Base-by-base conservation (phyloP, 176 grass and related monocot genomes). In the Tillandsia fasciculata region DNA sequence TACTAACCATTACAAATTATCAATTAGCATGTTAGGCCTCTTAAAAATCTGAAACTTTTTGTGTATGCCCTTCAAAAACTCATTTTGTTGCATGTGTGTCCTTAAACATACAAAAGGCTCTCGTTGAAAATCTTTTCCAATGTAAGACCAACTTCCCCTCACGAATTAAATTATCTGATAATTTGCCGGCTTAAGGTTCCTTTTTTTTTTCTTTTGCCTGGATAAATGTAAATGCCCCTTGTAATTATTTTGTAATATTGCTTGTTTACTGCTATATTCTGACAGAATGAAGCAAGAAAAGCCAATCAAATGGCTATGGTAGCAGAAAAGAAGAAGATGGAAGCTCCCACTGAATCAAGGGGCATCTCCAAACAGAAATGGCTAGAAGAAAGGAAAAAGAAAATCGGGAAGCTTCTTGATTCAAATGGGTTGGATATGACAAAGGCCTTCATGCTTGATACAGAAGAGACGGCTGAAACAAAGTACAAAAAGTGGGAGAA, bases 401-500 rank as follows among this genome's bases (percentile, higher is more conserved):
- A 93, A 72, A 93, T 97, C 0, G 94, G 89, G 10, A 97, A 84
- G 69, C 80, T 97, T 49, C 86, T 97, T 1, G 94, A 97, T 75
- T 97, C 94, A 0, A 97, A 97, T 48, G 94, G 94, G 20, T 79
- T 97, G 64, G 94, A 97, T 53, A 90, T 97, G 84, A 81, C 84
- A n/a, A 83, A 87, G 47, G 84, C 94, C 2, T 97, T 88, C 67
- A 93, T 97, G 94, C 94, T 97, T 68, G 89, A 97, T 74, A 97
- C 86, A 18, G 86, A 97, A 71, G 89, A 88, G 47, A 80, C 69
- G 0, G 94, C 94, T 12, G 76, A 97, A 87, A 27, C 49, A 0
- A 97, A 97, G 68, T 93, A 97, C 65, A 97, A 97, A 75, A 97
- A 93, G 73, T 92, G 94, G 89, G 94, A 97, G 72, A 97, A 93